These are phyloP conservation scores for Gymnopus androsaceus DNA, from an alignment of 1,284 basidiomycete species.

Conservation along the genomic window DNA sequence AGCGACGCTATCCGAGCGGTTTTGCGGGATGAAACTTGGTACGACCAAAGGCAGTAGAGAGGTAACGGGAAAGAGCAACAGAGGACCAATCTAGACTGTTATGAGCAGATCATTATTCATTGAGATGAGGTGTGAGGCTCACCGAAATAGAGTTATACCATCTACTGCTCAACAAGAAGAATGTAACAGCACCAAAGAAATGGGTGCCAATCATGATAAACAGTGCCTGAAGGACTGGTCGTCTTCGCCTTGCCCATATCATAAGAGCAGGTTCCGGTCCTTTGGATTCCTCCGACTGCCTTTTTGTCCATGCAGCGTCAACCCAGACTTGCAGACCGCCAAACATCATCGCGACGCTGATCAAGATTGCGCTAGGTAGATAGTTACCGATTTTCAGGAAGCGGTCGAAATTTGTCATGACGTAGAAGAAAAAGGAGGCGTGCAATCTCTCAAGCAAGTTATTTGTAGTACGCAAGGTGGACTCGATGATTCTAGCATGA, in stretches of 20 bases:
- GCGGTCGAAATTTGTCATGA: conserved; percentile 71
- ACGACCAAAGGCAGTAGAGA: conserved; percentile 27
- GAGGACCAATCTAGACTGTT: conserved; percentile 23
- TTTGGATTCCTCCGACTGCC: conserved; percentile 17
- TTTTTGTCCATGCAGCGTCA: conserved; percentile 56
- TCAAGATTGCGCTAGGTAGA: conserved; percentile 80
- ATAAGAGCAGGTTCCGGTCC: conserved; percentile 23
- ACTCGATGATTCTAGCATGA: conserved; percentile 76
- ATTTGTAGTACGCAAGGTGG: conserved; percentile 84
- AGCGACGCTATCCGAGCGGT: conserved; percentile 27
- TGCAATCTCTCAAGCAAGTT: conserved; percentile 93
- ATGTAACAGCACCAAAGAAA: conserved; percentile 48
- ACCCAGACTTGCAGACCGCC: conserved; percentile 77
- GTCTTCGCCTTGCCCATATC: conserved; percentile 31
- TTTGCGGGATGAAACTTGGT: conserved; percentile 7
- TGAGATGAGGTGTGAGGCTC: background rate
- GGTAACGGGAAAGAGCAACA: conserved; percentile 29
- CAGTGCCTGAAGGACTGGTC: conserved; percentile 57
- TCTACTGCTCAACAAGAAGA: conserved; percentile 43
- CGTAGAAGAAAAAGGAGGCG: conserved; percentile 94
- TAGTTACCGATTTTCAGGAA: conserved; percentile 91
- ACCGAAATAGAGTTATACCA: conserved; percentile 47
- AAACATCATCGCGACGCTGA: conserved; percentile 83
- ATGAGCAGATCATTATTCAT: background rate
- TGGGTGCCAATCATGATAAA: conserved; percentile 58